Conservation (phyloP, 148 eudicot genomes). For the Agrostemma githago region DNA sequence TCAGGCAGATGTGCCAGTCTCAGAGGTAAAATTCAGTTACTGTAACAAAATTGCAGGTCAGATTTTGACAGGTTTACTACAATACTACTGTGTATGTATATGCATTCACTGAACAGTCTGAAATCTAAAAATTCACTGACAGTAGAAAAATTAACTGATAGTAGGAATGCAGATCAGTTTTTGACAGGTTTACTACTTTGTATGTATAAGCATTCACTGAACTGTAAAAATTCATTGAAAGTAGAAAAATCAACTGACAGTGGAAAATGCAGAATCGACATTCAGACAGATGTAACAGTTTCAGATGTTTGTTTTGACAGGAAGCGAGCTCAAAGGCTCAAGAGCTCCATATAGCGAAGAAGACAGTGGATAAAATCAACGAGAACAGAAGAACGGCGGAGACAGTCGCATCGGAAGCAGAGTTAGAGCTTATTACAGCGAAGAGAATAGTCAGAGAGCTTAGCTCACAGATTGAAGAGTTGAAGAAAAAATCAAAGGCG, state of each 20-base stretch:
- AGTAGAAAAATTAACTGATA: not conserved
- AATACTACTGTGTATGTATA: no score
- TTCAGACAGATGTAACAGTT: conserved; percentile 21
- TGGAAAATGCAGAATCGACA: not conserved
- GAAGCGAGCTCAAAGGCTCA: conserved; percentile 43
- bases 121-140: not conserved
- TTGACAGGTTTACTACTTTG: not conserved
- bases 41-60: not conserved
- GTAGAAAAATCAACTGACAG: no score
- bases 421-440: conserved; percentile 50
- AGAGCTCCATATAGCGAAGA: conserved; percentile 56
- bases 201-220: no score
- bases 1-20: conserved; percentile 22
- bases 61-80: not conserved
- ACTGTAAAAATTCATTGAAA: no score
- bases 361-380: conserved; percentile 30
- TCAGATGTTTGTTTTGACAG: conserved; percentile 30
- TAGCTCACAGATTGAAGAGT: conserved; percentile 43
- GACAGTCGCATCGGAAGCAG: conserved; percentile 40
- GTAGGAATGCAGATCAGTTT: not conserved
- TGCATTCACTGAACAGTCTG: no score
- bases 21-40: conserved; percentile 18
- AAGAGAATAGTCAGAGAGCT: conserved; percentile 52
- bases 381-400: conserved; percentile 43
- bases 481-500: conserved; percentile 4